Conservation (phyloP, 179 eudicot genomes). For the Beta macrorhiza region DNA sequence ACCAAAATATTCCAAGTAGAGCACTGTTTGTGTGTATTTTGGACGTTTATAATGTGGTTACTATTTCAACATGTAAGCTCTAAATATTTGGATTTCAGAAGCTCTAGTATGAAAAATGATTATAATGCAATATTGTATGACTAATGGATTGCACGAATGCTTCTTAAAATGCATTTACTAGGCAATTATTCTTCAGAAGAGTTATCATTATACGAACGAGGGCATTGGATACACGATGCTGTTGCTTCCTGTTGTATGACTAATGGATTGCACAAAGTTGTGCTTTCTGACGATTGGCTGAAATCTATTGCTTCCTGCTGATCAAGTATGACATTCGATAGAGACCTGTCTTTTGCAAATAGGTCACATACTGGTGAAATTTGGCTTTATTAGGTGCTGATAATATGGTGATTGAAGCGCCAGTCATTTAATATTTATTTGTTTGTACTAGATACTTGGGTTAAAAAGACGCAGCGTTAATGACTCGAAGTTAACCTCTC, state of each 20-base stretch:
- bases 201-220: not conserved
- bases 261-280: not conserved
- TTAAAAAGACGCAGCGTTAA: no score
- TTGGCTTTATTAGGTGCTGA: conserved; percentile 9
- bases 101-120: not conserved
- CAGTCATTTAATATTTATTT: not conserved
- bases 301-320: not conserved
- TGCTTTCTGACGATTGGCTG: not conserved
- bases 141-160: no score
- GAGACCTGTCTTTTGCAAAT: conserved; percentile 6
- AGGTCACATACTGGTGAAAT: not conserved
- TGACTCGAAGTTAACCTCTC: no score
- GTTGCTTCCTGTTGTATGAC: not conserved
- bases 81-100: not conserved
- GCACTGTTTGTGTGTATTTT: conserved; percentile 4
- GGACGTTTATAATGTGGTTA: not conserved
- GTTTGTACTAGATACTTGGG: no score
- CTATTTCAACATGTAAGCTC: not conserved
- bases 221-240: not conserved
- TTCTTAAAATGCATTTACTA: not conserved
- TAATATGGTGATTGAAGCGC: not conserved
- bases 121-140: not conserved
- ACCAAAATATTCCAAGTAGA: not conserved
- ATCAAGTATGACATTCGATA: not conserved
- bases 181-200: not conserved